Base-by-base conservation (phyloP, 2,329 filamentous ascomycete species). In the Arthrobotrys pseudoclavata region DNA sequence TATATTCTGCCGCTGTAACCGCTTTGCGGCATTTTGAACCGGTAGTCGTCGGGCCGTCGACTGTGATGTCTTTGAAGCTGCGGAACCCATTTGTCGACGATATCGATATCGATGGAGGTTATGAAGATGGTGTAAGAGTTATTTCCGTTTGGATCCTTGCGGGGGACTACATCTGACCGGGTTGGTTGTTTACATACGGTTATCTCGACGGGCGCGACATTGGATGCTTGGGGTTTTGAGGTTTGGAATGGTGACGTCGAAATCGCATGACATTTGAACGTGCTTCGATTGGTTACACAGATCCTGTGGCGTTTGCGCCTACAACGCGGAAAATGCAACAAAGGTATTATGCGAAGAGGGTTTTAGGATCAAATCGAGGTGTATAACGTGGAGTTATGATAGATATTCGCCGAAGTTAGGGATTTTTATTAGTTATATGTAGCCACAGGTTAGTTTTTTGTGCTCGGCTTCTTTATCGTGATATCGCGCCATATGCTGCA, bases 181-280 rank as follows among this genome's bases (percentile, higher is more conserved):
- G 15, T 20, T 55, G 37, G 15, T 34, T 4, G 34, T 26, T 55
- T 22, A 20, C n/a, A 34, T 48, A 31, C 26, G 55, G 9, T 34
- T 60, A 62, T 62, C 22, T 52, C 34, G 34, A 47, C 13, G 26
- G 52, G 10, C 10, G 52, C 10, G 55, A 55, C 15, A 40, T 50
- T 42, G 45, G 48, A 24, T 62, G 24, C 5, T 18, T 29, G 12
- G 40, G 29, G 20, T 48, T 10, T 29, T 47, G 12, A 34, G 31
- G 31, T 34, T 34, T n/a, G n/a, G 22, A 15, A 42, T 15, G 6
- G 34, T 61, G 3, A 29, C 20, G 37, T 29, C 20, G 47, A 29
- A 64, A 69, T 76, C 64, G 66, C 47, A 61, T 70, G 72, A 76
- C 60, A 55, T 76, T 66, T 66, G 2, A n/a, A 42, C 13, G 15